Conservation (phyloP, 176 grass and related monocot genomes). For the Juncus effusus region DNA sequence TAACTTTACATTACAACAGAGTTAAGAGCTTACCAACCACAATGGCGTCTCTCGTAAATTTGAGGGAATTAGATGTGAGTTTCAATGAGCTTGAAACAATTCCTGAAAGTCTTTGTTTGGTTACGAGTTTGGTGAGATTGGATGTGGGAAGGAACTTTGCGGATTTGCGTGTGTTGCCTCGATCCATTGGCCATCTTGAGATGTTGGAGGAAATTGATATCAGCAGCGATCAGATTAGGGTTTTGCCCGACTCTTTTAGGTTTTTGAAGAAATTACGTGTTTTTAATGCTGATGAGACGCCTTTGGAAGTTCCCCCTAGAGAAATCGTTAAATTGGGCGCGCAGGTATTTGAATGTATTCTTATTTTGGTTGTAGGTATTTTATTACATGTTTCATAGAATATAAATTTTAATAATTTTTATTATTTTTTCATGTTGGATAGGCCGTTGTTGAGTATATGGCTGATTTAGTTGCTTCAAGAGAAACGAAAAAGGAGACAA, state of each 20-base stretch:
- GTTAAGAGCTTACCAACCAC: conserved; percentile 93
- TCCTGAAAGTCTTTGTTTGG: conserved; percentile 78
- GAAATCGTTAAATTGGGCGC: conserved; percentile 77
- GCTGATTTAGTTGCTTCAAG: conserved; percentile 55
- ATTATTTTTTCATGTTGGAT: conserved; percentile 21
- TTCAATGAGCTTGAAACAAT: conserved; percentile 86
- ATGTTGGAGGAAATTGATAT: conserved; percentile 94
- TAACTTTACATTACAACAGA: conserved; percentile 90
- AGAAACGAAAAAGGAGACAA: conserved; percentile 35
- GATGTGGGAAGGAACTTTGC: conserved; percentile 86
- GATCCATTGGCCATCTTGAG: conserved; percentile 90
- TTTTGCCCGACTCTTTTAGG: conserved; percentile 74
- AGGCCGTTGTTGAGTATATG: conserved; percentile 82
- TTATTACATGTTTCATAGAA: conserved; percentile 2
- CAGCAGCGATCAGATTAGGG: conserved; percentile 89
- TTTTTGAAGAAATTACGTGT: conserved; percentile 51
- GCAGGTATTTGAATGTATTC: conserved; percentile 49
- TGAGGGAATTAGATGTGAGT: conserved; percentile 89
- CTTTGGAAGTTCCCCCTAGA: conserved; percentile 81
- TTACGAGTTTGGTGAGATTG: conserved; percentile 69
- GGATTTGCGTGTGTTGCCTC: conserved; percentile 64
- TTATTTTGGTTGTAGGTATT: conserved; percentile 4
- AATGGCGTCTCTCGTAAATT: conserved; percentile 55
- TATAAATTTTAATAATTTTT: conserved; percentile 17
- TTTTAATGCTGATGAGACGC: conserved; percentile 91